Evolutionary conservation across 495 filamentous ascomycete species (phyloP), one percentile per base, ranked within the genome.

Genomic region (Alectoria sarmentosa): DNA sequence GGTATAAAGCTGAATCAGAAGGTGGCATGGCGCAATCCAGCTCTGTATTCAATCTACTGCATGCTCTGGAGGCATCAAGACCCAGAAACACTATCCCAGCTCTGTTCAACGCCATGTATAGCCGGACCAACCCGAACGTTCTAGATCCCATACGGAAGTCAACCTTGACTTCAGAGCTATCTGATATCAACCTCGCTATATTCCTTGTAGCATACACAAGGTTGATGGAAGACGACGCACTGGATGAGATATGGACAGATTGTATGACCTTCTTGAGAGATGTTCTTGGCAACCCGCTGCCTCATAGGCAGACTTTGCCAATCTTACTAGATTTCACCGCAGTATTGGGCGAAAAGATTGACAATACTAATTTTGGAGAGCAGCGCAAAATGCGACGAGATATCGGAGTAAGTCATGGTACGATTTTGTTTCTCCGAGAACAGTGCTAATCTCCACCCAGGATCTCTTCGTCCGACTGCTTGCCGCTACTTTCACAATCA

Each of bases 191-290:
- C 68, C 77, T 98, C 21, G 90, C 92, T 13, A 83, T 86, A 26
- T 99, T 98, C 72, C 75, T 98, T 62, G 87, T 94, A 8, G 88
- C 91, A 57, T 99, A 98, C 72, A 87, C 91, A 2, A 82, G 84
- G 30, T 93, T 91, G 5, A 78, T 96, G 19, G 94, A 99, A 70
- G 94, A 99, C 68, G 94, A 99, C 78, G 88, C 94, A n/a, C 93
- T 98, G 80, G 95, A 99, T 70, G 94, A 99, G 75, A 96, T 99
- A 38, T 99, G 94, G 94, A 79, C 84, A 44, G 95, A 99, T 70
- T 98, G 93, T 73, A 91, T 91, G 69, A 84, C 87, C 1, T 99
- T 99, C 74, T 73, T 98, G 52, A 87, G 85, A 61, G 95, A 98
- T 74, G 84, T 98, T 9, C 78, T 98, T 36, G 87, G 88, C 52